Percentiles rank a stretch among this genome's conserved stretches.
Conservation (phyloP, 768 basidiomycete genomes). For the Leccinum incarnatum region DNA sequence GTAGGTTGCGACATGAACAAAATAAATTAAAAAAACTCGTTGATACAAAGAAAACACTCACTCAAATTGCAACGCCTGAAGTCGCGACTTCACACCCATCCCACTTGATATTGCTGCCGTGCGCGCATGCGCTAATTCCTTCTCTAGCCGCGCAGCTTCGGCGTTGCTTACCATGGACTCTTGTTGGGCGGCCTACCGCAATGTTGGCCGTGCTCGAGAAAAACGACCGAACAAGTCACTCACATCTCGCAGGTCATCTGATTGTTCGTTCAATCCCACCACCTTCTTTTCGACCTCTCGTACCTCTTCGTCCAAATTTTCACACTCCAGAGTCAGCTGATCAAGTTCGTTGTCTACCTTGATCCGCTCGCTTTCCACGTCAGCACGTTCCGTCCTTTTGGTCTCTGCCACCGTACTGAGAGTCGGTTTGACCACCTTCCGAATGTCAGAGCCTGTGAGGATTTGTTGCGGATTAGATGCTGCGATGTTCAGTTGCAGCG, state of each 20-base stretch:
- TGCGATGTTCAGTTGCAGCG: conserved; percentile 78
- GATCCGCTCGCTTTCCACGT: conserved; percentile 74
- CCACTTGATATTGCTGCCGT: conserved; percentile 76
- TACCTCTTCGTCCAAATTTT: conserved; percentile 79
- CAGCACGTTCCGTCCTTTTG: conserved; percentile 65
- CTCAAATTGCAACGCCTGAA: conserved; percentile 78
- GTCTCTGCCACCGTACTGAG: conserved; percentile 68
- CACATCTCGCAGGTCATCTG: conserved; percentile 81
- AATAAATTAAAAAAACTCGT: neutral
- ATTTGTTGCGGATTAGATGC: conserved; percentile 67
- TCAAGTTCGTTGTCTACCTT: conserved; percentile 83
- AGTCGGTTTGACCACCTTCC: conserved; percentile 73
- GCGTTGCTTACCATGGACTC: conserved; percentile 65
- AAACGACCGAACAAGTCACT: conserved; percentile 20
- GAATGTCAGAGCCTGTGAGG: conserved; percentile 65
- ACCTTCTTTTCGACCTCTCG: conserved; percentile 73
- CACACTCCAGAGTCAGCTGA: conserved; percentile 69
- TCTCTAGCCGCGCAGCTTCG: conserved; percentile 66
- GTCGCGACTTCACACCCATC: conserved; percentile 75
- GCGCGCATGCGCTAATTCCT: conserved; percentile 69
- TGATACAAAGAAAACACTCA: conserved; percentile 34
- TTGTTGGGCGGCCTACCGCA: conserved; percentile 66
- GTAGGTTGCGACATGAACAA: conserved; percentile 7
- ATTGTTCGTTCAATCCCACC: conserved; percentile 64
- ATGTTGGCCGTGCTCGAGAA: neutral